phyloP scores from a whole-genome alignment of 192 early-diverging fungal genomes.

The Linderina pennispora region DNA sequence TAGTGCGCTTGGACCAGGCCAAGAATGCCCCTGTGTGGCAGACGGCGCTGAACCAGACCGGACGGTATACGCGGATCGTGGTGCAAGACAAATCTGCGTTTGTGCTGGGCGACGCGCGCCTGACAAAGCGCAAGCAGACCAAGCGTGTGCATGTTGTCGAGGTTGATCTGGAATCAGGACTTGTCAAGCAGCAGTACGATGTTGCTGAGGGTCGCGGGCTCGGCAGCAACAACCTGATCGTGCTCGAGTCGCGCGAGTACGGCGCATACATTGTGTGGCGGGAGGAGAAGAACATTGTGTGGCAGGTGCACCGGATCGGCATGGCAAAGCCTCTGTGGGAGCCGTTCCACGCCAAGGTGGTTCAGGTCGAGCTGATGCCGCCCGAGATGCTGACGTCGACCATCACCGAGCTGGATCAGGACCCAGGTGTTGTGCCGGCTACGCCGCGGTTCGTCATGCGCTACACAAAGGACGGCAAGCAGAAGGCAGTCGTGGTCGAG shows the following conservation, averaged over 20 bases:
- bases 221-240: slow-evolving; percentile 16
- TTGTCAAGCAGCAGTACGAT: slow-evolving; percentile 32
- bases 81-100: slow-evolving; percentile 21
- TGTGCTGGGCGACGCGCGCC: slow-evolving; percentile 25
- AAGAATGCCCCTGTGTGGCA: slow-evolving; percentile 22
- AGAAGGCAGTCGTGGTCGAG: slow-evolving; percentile 41
- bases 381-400: slow-evolving; percentile 40
- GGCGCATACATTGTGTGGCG: slow-evolving; percentile 49
- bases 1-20: slow-evolving; percentile 21
- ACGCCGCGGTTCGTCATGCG: slow-evolving; percentile 22
- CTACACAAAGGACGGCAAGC: slow-evolving; percentile 27
- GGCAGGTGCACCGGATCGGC: slow-evolving; percentile 32
- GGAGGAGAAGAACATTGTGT: slow-evolving; percentile 42
- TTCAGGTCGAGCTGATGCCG: slow-evolving; percentile 29
- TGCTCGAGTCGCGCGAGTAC: slow-evolving; percentile 27
- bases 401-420: slow-evolving; percentile 23
- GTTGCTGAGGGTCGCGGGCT: slow-evolving; percentile 17
- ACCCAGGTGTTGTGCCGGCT: slow-evolving; percentile 13
- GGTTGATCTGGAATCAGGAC: slow-evolving; percentile 25
- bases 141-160: slow-evolving; percentile 28
- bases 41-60: slow-evolving; percentile 28
- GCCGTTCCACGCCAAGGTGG: slow-evolving; percentile 31
- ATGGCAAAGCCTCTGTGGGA: slow-evolving; percentile 29
- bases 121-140: slow-evolving; percentile 13
- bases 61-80: slow-evolving; percentile 30